Percentiles rank a stretch among this genome's conserved stretches.
Conservation (phyloP, 768 basidiomycete genomes). For the Suillus placidus region DNA sequence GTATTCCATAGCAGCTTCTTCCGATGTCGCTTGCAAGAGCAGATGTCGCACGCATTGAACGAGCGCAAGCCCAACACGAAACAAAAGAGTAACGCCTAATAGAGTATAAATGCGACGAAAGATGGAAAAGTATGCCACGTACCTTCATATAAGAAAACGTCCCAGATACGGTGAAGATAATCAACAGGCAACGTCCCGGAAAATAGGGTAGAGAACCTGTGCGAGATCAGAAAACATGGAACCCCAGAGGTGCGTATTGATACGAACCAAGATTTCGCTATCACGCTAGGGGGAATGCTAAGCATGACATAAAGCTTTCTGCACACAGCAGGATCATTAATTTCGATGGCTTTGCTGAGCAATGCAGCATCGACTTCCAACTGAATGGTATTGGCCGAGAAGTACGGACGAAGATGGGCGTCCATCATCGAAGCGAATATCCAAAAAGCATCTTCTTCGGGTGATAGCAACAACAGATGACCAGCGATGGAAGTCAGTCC, state of each 20-base stretch:
- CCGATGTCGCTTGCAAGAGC: slow-evolving; percentile 53
- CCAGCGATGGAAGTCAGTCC: slow-evolving; percentile 73
- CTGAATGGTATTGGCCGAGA: slow-evolving; percentile 59
- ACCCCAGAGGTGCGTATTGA: neutral
- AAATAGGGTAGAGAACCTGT: slow-evolving; percentile 76
- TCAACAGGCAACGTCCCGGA: slow-evolving; percentile 65
- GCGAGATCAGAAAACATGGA: slow-evolving; percentile 3
- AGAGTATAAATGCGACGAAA: neutral
- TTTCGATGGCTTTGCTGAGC: slow-evolving; percentile 71
- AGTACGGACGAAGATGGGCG: slow-evolving; percentile 77
- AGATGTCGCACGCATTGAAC: slow-evolving; percentile 60
- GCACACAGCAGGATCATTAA: slow-evolving; percentile 56
- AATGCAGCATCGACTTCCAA: slow-evolving; percentile 77
- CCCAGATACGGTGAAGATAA: slow-evolving; percentile 77
- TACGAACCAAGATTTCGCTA: slow-evolving; percentile 69
- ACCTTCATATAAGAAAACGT: slow-evolving; percentile 84
- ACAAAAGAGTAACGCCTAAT: slow-evolving; percentile 71
- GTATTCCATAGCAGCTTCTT: slow-evolving; percentile 48
- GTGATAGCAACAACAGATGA: slow-evolving; percentile 70
- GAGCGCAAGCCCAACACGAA: slow-evolving; percentile 74
- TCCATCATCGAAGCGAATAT: slow-evolving; percentile 89
- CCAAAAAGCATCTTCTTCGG: slow-evolving; percentile 92
- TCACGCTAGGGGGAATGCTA: slow-evolving; percentile 54
- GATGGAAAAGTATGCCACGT: slow-evolving; percentile 15
- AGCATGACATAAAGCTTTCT: slow-evolving; percentile 70